Conservation (phyloP, 441 rosid species). For the Bocquillonia castaneifolia region DNA sequence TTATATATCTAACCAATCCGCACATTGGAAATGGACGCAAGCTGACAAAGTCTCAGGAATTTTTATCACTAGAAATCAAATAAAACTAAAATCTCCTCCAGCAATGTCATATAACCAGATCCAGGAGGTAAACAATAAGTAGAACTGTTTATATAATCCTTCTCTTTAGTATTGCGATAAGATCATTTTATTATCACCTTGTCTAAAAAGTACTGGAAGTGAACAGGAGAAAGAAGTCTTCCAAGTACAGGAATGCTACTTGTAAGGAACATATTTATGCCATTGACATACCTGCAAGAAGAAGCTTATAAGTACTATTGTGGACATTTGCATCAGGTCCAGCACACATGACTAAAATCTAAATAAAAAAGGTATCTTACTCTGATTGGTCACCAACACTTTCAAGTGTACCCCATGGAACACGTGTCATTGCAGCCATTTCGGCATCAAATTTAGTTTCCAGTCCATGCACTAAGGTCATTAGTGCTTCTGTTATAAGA, state of each 20-base stretch:
- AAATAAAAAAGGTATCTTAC: conserved; percentile 40
- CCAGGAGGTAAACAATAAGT: conserved; percentile 7
- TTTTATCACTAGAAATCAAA: not conserved
- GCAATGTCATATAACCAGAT: not conserved
- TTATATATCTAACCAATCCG: too few relatives aligned
- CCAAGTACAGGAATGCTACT: conserved; percentile 85
- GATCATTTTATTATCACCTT: conserved; percentile 49
- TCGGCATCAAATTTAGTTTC: conserved; percentile 96
- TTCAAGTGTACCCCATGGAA: conserved; percentile 95
- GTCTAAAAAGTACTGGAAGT: conserved; percentile 95
- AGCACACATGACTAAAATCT: conserved; percentile 12
- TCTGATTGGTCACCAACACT: conserved; percentile 98
- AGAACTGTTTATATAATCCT: not conserved
- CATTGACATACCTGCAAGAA: conserved; percentile 82
- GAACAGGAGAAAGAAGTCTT: conserved; percentile 75
- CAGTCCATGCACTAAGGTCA: conserved; percentile 85
- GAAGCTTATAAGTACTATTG: conserved; percentile 20
- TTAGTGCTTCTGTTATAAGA: conserved; percentile 82
- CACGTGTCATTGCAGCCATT: conserved; percentile 97
- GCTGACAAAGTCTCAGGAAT: too few relatives aligned
- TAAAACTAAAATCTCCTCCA: not conserved
- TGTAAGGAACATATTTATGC: conserved; percentile 69
- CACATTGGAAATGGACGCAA: too few relatives aligned
- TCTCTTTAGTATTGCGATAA: not conserved
- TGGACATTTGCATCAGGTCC: conserved; percentile 9